phyloP scores from a whole-genome alignment of 148 eudicot species.

The Camellia sinensis region DNA sequence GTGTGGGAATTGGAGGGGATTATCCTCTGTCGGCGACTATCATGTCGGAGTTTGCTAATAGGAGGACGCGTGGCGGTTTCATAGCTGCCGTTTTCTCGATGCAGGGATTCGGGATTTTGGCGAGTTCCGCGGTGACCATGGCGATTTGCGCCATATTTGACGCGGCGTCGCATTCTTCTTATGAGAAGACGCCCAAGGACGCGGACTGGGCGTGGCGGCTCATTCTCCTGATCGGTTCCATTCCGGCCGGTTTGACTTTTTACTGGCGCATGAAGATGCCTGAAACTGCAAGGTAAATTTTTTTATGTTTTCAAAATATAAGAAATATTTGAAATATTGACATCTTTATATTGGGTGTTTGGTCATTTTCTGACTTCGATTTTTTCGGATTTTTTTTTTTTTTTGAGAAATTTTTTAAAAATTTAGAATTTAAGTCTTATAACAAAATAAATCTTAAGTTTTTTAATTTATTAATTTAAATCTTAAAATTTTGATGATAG shows the following conservation, averaged over 20 bases:
- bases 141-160: constrained; percentile 40
- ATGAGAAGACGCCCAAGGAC: constrained; percentile 12
- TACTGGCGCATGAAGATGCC: constrained; percentile 78
- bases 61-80: constrained; percentile 50
- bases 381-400: no score
- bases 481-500: no score
- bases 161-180: background rate
- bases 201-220: constrained; percentile 60
- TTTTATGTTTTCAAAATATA: no score
- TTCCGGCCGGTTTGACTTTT: constrained; percentile 53
- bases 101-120: constrained; percentile 64
- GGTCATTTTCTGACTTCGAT: no score
- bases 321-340: no score
- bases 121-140: constrained; percentile 44
- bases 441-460: no score
- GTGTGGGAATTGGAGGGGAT: constrained; percentile 63
- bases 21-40: constrained; percentile 67
- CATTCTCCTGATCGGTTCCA: constrained; percentile 51
- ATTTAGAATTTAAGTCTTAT: no score
- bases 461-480: no score
- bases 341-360: no score
- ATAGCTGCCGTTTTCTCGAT: constrained; percentile 63
- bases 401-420: no score
- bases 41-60: constrained; percentile 66
- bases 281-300: constrained; percentile 52